These are phyloP conservation scores for Mortierella polycephala DNA, from an alignment of 371 early-diverging fungal genomes.

Conservation along the genomic window DNA sequence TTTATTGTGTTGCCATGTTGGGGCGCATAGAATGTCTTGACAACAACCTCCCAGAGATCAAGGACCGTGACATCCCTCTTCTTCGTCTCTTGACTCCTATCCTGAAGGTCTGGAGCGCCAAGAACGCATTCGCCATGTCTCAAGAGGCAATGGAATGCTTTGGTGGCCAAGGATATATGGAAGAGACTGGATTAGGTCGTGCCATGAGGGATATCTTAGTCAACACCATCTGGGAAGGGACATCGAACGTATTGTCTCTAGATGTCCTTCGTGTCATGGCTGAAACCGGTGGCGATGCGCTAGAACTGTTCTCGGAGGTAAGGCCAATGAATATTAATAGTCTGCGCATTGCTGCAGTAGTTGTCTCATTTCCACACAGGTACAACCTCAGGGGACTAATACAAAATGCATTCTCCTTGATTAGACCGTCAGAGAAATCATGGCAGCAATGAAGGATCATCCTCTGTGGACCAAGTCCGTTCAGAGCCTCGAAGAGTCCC, in stretches of 20 bases:
- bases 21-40: constrained; percentile 63
- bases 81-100: constrained; percentile 76
- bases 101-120: constrained; percentile 68
- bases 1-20: constrained; percentile 65
- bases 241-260: constrained; percentile 72
- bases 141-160: constrained; percentile 73
- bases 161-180: constrained; percentile 82
- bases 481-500: constrained; percentile 40
- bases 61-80: constrained; percentile 54
- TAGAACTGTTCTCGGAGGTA: constrained; percentile 57
- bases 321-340: neutral
- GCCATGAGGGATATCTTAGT: constrained; percentile 72
- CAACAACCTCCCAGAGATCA: constrained; percentile 34
- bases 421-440: constrained; percentile 28
- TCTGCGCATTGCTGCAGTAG: neutral
- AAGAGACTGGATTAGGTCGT: constrained; percentile 71
- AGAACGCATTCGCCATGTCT: constrained; percentile 60
- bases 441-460: constrained; percentile 26
- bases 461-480: constrained; percentile 30
- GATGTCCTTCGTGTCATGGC: constrained; percentile 72
- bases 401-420: constrained; percentile 2
- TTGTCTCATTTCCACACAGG: too few relatives aligned
- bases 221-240: constrained; percentile 80
- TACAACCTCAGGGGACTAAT: neutral
- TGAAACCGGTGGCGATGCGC: constrained; percentile 59